Evolutionary conservation across 2,329 filamentous ascomycete genomes (phyloP), one percentile per base, ranked within the genome.

Genomic region (Xylariaceae sp.): DNA sequence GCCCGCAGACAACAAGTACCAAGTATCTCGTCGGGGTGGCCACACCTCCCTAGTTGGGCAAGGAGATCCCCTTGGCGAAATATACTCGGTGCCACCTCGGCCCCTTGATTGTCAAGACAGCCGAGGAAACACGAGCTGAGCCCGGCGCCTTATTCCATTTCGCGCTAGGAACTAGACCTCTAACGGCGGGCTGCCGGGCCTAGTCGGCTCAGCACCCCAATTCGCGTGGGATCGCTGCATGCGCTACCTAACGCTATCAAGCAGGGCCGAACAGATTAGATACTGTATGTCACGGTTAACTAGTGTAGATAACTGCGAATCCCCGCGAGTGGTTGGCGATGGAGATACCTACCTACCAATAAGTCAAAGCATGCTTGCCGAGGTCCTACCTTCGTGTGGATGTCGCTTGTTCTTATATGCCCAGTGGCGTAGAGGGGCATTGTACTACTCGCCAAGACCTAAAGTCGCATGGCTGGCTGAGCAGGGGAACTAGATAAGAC

Each of bases 1-100:
- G n/a, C n/a, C n/a, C n/a, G n/a, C n/a, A n/a, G n/a, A n/a, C n/a
- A n/a, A n/a, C n/a, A n/a, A n/a, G n/a, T n/a, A n/a, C n/a, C n/a
- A n/a, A n/a, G n/a, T n/a, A n/a, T n/a, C n/a, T n/a, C n/a, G n/a
- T n/a, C n/a, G n/a, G n/a, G n/a, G n/a, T n/a, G 9, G 32, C 9
- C 29, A 39, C 52, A 61, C 59, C 59, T 61, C 52, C 59, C 56
- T 50, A 21, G 49, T 59, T 32, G 32, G 32, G 32, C 32, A 34
- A 26, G 5, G 26, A 26, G 26, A 26, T 8, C 26, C 26, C 26
- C 26, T 26, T 12, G 56, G 56, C 40, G n/a, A n/a, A 57, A 32
- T 50, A 47, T 54, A 49, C 44, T 56, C 59, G 59, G 56, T 47
- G 54, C 56, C 59, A 59, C 54, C 52, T 61, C 59, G 59, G 57